Percentiles rank a stretch among this genome's conserved stretches.
Evolutionary conservation across 495 filamentous ascomycete genomes (phyloP).

Genomic region (Penicillium pulvis): DNA sequence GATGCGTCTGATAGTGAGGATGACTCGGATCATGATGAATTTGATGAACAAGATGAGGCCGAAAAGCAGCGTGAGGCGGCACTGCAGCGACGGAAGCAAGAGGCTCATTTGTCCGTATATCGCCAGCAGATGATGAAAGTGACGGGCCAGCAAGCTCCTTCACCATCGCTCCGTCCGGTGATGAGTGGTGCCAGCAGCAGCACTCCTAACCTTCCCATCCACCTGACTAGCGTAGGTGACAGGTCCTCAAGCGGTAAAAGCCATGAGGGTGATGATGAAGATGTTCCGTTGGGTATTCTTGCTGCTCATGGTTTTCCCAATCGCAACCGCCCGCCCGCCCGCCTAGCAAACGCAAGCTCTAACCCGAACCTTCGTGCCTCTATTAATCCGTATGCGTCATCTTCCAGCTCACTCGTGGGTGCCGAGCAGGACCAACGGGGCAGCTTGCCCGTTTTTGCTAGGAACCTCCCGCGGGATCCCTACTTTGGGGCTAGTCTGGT

Average conservation of each 20-base stretch:
- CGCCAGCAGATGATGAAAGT: conserved; percentile 98
- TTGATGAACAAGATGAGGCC: conserved; percentile 81
- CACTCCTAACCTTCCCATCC: conserved; percentile 44
- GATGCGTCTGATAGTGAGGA: conserved; percentile 49
- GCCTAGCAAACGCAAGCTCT: conserved; percentile 65
- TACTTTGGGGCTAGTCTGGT: conserved; percentile 84
- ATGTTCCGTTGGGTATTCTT: conserved; percentile 84
- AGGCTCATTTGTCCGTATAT: conserved; percentile 87
- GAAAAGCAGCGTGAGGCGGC: conserved; percentile 73
- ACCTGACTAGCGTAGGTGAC: conserved; percentile 36
- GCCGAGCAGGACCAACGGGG: conserved; percentile 44
- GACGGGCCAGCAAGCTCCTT: conserved; percentile 68
- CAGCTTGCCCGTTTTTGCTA: conserved; percentile 79
- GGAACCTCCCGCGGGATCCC: conserved; percentile 84
- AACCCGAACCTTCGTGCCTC: conserved; percentile 52
- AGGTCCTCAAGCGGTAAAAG: conserved; percentile 48
- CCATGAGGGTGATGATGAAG: conserved; percentile 77
- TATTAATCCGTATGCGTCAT: conserved; percentile 36
- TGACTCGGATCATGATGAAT: conserved; percentile 55
- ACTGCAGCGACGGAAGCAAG: conserved; percentile 82
- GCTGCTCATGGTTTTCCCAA: conserved; percentile 91
- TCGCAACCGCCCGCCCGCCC: conserved; percentile 76
- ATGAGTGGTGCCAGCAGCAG: conserved; percentile 46
- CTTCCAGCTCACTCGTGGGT: conserved; percentile 45
- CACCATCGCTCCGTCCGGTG: conserved; percentile 41